Evolutionary conservation across 169 alveolate genomes (phyloP).

Genomic region (Plasmodium ovale): DNA sequence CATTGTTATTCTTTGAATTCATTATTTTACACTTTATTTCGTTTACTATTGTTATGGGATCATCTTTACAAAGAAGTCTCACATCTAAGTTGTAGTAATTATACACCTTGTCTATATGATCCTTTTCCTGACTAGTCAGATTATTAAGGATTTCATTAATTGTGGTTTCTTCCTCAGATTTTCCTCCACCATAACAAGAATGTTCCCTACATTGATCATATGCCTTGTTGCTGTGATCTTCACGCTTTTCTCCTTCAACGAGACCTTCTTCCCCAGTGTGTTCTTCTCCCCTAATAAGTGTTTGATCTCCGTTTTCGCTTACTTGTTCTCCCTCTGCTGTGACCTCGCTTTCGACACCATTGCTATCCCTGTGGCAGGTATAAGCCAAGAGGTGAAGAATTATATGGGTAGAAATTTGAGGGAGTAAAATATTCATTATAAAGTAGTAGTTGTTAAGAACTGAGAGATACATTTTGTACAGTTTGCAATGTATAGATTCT

Average conservation of each 20-base stretch:
- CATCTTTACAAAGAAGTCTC: conserved; percentile 48
- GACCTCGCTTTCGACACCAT: neutral
- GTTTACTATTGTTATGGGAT: conserved; percentile 39
- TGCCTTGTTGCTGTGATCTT: neutral
- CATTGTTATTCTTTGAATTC: conserved; percentile 14
- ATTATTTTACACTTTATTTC: conserved; percentile 48
- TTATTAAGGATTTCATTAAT: conserved; percentile 42
- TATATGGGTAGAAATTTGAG: conserved; percentile 59
- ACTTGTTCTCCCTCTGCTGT: neutral
- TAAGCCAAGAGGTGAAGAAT: conserved; percentile 27
- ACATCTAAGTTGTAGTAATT: conserved; percentile 44
- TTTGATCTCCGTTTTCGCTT: neutral
- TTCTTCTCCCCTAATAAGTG: neutral
- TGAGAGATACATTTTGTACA: conserved; percentile 53
- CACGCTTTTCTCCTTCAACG: neutral
- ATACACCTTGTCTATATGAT: conserved; percentile 16
- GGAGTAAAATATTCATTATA: conserved; percentile 49
- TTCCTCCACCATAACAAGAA: neutral
- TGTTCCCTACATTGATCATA: no score
- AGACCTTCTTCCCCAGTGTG: neutral
- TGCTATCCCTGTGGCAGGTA: conserved; percentile 18
- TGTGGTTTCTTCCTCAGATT: conserved; percentile 21
- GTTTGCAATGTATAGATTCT: conserved; percentile 47
- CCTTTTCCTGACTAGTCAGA: conserved; percentile 33
- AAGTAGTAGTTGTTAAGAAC: conserved; percentile 51